A percentile compares a stretch with the other conserved stretches of the same genome.
Evolutionary conservation across 805 yeast genomes (phyloP).

Genomic region (Candida ovalis): DNA sequence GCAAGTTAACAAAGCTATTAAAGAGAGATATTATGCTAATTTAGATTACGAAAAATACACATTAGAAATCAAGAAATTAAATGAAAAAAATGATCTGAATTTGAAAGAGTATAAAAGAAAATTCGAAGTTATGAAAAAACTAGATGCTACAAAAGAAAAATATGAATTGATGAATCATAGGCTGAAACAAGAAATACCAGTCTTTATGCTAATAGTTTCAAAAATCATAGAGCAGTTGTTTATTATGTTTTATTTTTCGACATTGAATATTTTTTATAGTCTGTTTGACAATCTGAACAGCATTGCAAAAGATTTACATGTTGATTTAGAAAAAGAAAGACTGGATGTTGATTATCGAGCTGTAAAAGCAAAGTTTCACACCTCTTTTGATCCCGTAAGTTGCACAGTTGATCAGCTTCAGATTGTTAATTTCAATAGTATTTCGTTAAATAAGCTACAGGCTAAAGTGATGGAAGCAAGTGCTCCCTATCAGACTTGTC

Average conservation of each 20-base stretch:
- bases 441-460: slow-evolving; percentile 15
- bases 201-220: slow-evolving; percentile 34
- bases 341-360: slow-evolving; percentile 5
- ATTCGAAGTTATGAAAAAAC: slow-evolving; percentile 29
- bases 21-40: slow-evolving; percentile 20
- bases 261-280: slow-evolving; percentile 30
- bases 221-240: slow-evolving; percentile 32
- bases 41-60: slow-evolving; percentile 21
- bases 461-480: slow-evolving; percentile 14
- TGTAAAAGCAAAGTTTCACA: slow-evolving; percentile 7
- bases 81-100: slow-evolving; percentile 28
- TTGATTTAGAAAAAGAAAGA: slow-evolving; percentile 6
- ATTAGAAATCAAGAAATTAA: slow-evolving; percentile 15
- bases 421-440: slow-evolving; percentile 15
- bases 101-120: slow-evolving; percentile 36
- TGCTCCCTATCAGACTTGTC: slow-evolving; percentile 24
- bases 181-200: slow-evolving; percentile 46
- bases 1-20: slow-evolving; percentile 20
- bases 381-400: slow-evolving; percentile 5
- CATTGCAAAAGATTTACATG: slow-evolving; percentile 7
- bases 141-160: slow-evolving; percentile 30
- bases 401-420: slow-evolving; percentile 9
- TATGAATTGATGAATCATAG: slow-evolving; percentile 36
- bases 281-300: slow-evolving; percentile 10
- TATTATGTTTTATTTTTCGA: slow-evolving; percentile 35